phyloP scores from a whole-genome alignment of 495 filamentous ascomycete species.

The Jackrogersella minutella region DNA sequence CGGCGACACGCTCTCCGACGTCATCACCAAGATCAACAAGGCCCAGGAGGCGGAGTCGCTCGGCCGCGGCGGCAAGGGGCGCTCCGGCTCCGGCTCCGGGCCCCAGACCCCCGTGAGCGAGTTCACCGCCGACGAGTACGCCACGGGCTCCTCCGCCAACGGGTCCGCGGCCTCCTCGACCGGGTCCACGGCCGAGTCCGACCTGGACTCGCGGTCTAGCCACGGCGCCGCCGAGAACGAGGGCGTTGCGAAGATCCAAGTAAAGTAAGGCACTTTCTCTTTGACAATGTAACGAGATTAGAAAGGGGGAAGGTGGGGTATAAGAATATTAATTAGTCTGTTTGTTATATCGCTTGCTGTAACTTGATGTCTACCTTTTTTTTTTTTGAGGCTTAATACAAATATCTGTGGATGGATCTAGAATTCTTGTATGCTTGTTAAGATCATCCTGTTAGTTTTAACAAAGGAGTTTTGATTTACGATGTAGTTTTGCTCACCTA shows the following conservation, averaged over 20 bases:
- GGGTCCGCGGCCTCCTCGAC: background rate
- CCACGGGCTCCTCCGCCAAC: background rate
- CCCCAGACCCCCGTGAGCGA: background rate
- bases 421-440: too few relatives aligned
- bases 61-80: background rate
- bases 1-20: constrained; percentile 40
- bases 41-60: background rate
- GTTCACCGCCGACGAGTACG: constrained; percentile 12
- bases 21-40: constrained; percentile 45
- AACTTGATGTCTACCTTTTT: too few relatives aligned
- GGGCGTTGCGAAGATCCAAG: constrained; percentile 5
- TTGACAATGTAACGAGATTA: too few relatives aligned
- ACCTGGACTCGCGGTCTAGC: constrained; percentile 32
- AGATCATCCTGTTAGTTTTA: too few relatives aligned
- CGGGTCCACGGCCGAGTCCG: constrained; percentile 22
- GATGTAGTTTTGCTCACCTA: too few relatives aligned
- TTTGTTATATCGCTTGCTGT: too few relatives aligned
- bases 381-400: too few relatives aligned
- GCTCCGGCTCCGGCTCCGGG: background rate
- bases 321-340: too few relatives aligned
- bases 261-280: background rate
- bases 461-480: too few relatives aligned
- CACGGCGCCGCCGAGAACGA: constrained; percentile 2
- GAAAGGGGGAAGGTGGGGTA: too few relatives aligned
- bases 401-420: too few relatives aligned